Evolutionary conservation across 192 early-diverging fungal genomes (phyloP), one percentile per base, ranked within the genome.

Genomic region (Kickxella alabastrina): DNA sequence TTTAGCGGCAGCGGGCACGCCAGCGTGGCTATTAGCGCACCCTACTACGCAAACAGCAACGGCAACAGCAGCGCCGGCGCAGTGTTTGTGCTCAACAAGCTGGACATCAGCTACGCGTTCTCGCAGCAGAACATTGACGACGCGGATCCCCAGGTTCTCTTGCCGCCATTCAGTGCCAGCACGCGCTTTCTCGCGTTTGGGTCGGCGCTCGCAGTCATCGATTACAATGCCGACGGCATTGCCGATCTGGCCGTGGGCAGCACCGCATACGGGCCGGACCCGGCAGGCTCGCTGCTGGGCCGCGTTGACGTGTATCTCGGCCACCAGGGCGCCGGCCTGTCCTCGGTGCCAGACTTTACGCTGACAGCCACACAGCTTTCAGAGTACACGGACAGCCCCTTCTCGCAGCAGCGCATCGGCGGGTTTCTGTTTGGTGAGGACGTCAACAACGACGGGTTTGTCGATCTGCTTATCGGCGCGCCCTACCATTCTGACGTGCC

Each of bases 211-310:
- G 82, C 85, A 0, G 88, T 89, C 15, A 63, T 92, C 4, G 92
- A 95, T 60, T 67, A 89, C 17, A 95, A 95, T 54, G 54, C 69
- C 12, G 92, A 95, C 59, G 91, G 92, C 0, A 83, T 92, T 17
- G 91, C 92, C 57, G 91, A 95, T 63, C 68, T 95, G 29, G 90
- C 77, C 4, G 80, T 95, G 6, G 80, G 84, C 3, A 69, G 66
- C 54, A 69, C 62, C 55, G 37, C 82, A 79, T 29, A 88, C 85
- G 27, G 78, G 41, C 55, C 28, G 50, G 54, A 32, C 39, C 65
- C 44, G 22, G 62, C 47, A 6, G 72, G 48, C 6, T 15, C 19
- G 31, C 62, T 51, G 51, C 65, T 70, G 9, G 88, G 90, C 0
- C 63, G 72, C 1, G 76, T 92, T 8, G 83, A 80, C 59, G 75